Evolutionary conservation across 805 yeast genomes (phyloP), one percentile per base, ranked within the genome.

Genomic region (Candida schatavii): DNA sequence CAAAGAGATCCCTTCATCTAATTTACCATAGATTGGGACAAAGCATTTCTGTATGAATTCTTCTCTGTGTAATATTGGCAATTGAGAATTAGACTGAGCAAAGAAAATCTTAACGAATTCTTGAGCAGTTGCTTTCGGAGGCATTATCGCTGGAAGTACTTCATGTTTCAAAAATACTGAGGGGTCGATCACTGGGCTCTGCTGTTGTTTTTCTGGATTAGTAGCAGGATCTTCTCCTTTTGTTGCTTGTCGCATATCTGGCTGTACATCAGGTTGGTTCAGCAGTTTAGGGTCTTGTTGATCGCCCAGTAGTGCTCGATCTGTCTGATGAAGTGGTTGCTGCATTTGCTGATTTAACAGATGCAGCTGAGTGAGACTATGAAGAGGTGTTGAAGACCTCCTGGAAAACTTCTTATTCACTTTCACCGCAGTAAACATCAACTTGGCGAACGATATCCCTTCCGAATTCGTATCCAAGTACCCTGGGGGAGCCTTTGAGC

Each of bases 41-140:
- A 85, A 89, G 54, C 80, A 81, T 21, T 70, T 66, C 36, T 67
- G 66, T 33, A 90, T 60, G 53, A 88, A 89, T 49, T 75, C 78
- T 52, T 88, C 95, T 23, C 96, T 73, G 57, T 90, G 96, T 37
- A 89, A 62, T 3, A 90, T 72, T 0, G 97, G 97, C 21, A 87
- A 60, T 58, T 88, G 96, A 2, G 95, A 71, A 56, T 90, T 89
- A 13, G 90, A 78, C 52, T 85, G 89, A 17, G 85, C 78, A 55
- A 90, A 90, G 57, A 75, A 88, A 2, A 78, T 68, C 28, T 79
- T 72, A 6, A 88, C 54, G 34, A 85, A 72, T 39, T 72, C 68
- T 52, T 84, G 80, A 0, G 97, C 96, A 25, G 80, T 75, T 18
- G 70, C 66, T 51, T 86, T 87, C 1, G 85, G 74, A 1, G 95